Evolutionary conservation across 805 yeast species (phyloP), one percentile per base, ranked within the genome.

Genomic region (Candida sanyiensis): DNA sequence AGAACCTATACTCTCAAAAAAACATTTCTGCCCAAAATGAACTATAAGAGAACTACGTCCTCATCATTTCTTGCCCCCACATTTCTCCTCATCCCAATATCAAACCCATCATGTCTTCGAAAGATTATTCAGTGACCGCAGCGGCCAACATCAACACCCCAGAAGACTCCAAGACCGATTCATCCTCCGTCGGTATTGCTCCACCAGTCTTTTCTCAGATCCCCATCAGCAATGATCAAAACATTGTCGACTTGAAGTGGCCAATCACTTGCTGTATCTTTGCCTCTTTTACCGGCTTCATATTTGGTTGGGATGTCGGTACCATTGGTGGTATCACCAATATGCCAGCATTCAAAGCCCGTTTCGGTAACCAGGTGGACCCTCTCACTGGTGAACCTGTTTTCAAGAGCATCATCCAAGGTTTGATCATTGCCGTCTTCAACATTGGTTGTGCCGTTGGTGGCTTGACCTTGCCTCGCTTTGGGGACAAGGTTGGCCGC

Each of bases 281-380:
- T 37, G 72, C 77, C 39, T 80, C 84, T 11, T 79, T 80, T 46
- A 81, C 83, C 54, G 87, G 86, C 37, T 78, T 74, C 52, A 77
- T 79, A 30, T 80, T 77, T 53, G 88, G 88, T 44, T 80, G 80
- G 72, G 88, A 80, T 65, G 81, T 85, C 37, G 88, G 87, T 65
- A 79, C 87, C 47, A 74, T 80, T 59, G 77, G 83, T 28, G 86
- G 86, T 48, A 76, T 80, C 51, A 76, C 79, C 35, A 75, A 75
- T 56, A 75, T 80, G 78, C 50, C 66, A n/a, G 76, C 77, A 45
- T 80, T 72, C 59, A 54, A 62, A 37, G 40, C 47, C 15, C 63
- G 79, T 50, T 78, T 79, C 48, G 86, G 83, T 54, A 31, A 19
- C 19, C 60, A 65, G 44, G 17, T 45, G 3, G 46, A 63, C 35